Evolutionary conservation across 768 basidiomycete species (phyloP).

Genomic region (Trametes gibbosa): DNA sequence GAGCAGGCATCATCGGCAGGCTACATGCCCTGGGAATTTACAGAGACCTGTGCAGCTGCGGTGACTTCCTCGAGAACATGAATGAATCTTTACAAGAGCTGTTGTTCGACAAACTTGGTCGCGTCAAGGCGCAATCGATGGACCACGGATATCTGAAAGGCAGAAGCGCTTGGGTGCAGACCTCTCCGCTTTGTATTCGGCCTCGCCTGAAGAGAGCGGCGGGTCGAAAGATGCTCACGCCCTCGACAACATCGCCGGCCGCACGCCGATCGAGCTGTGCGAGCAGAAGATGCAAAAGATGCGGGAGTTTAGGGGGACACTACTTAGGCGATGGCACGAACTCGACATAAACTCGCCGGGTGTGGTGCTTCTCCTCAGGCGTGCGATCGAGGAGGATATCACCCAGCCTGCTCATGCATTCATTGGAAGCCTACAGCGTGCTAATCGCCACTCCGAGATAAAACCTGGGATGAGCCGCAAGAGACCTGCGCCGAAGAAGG

Average conservation of each 20-base stretch:
- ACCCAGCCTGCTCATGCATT: background rate
- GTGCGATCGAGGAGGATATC: conserved; percentile 1
- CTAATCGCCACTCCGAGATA: conserved; percentile 6
- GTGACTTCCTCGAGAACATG: conserved; percentile 19
- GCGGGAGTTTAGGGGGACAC: background rate
- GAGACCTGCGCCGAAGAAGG: background rate
- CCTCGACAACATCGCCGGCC: conserved; percentile 6
- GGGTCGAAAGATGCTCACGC: background rate
- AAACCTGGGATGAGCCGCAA: background rate
- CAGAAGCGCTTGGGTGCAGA: conserved; percentile 31
- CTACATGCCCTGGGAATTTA: conserved; percentile 14
- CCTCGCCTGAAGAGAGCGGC: background rate
- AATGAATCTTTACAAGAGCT: conserved; percentile 34
- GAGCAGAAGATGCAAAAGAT: conserved; percentile 1
- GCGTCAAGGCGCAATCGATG: conserved; percentile 25
- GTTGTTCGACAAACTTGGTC: conserved; percentile 32
- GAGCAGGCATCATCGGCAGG: conserved; percentile 5
- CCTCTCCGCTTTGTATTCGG: conserved; percentile 11
- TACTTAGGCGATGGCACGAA: background rate
- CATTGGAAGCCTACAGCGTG: background rate
- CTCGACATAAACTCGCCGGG: background rate
- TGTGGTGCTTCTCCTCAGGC: conserved; percentile 4
- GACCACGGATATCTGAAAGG: conserved; percentile 32
- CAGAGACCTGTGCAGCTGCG: background rate
- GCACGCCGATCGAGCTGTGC: conserved; percentile 14